These are phyloP conservation scores for Didymella exigua DNA, from an alignment of 2,329 filamentous ascomycete genomes.

Conservation along the genomic window DNA sequence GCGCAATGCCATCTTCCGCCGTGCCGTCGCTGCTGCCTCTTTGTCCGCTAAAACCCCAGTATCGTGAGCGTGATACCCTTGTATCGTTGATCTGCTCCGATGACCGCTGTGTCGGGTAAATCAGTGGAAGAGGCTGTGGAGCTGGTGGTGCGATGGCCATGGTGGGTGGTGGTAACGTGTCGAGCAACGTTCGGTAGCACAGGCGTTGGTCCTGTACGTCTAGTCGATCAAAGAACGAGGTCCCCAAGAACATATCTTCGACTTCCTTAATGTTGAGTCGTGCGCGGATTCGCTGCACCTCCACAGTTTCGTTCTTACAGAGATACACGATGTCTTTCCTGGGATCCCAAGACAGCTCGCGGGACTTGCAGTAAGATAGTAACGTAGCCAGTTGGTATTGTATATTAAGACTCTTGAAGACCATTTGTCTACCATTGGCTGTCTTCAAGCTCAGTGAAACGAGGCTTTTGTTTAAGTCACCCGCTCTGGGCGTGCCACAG, in stretches of 20 bases:
- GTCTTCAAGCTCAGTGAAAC: constrained; percentile 33
- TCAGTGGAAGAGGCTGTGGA: neutral
- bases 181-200: constrained; percentile 35
- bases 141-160: constrained; percentile 32
- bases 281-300: constrained; percentile 30
- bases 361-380: constrained; percentile 32
- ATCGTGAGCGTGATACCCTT: constrained; percentile 22
- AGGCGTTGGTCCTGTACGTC: constrained; percentile 29
- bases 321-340: constrained; percentile 38
- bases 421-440: constrained; percentile 27
- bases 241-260: constrained; percentile 37
- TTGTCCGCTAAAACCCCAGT: constrained; percentile 16
- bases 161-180: constrained; percentile 31
- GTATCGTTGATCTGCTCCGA: neutral
- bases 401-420: constrained; percentile 40
- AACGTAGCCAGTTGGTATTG: constrained; percentile 36
- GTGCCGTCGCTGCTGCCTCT: neutral
- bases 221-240: constrained; percentile 33
- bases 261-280: constrained; percentile 31
- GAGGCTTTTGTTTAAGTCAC: constrained; percentile 31
- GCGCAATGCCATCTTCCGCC: neutral
- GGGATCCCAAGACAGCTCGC: constrained; percentile 38
- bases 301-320: constrained; percentile 33
- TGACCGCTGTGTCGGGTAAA: neutral
- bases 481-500: constrained; percentile 34